Percentiles rank a stretch among this genome's conserved stretches.
Evolutionary conservation across 495 filamentous ascomycete genomes (phyloP).

Genomic region (Penicillium bovifimosum): DNA sequence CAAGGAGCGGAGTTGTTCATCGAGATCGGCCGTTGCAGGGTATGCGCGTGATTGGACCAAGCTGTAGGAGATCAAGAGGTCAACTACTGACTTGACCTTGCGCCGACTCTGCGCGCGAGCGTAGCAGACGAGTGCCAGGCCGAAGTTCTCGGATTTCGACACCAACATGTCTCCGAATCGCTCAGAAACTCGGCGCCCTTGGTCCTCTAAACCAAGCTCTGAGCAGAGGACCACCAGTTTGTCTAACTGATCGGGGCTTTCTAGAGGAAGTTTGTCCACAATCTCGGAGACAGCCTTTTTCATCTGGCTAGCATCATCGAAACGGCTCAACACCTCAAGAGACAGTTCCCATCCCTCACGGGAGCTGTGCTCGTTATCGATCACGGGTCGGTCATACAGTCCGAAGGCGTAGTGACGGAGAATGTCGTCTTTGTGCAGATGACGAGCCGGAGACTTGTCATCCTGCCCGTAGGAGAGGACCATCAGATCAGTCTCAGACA

Average conservation of each 20-base stretch:
- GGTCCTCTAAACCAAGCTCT: slow-evolving; percentile 60
- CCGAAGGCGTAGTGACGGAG: slow-evolving; percentile 64
- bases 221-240: slow-evolving; percentile 66
- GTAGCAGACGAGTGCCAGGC: slow-evolving; percentile 79
- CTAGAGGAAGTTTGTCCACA: slow-evolving; percentile 56
- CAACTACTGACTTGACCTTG: slow-evolving; percentile 75
- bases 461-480: slow-evolving; percentile 52
- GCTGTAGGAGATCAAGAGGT: slow-evolving; percentile 80
- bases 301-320: slow-evolving; percentile 60
- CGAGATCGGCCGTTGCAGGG: slow-evolving; percentile 61
- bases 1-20: slow-evolving; percentile 58
- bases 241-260: slow-evolving; percentile 63
- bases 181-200: slow-evolving; percentile 71
- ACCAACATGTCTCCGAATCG: slow-evolving; percentile 69
- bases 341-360: slow-evolving; percentile 83
- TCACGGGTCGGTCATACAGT: slow-evolving; percentile 40
- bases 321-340: slow-evolving; percentile 65
- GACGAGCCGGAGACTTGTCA: slow-evolving; percentile 5
- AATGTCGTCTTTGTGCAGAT: slow-evolving; percentile 58
- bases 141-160: slow-evolving; percentile 63
- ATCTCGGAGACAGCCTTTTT: slow-evolving; percentile 63
- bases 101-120: slow-evolving; percentile 65
- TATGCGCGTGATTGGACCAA: slow-evolving; percentile 76
- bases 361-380: slow-evolving; percentile 33
- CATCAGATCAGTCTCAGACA: slow-evolving; percentile 57